phyloP scores from a whole-genome alignment of 1,139 yeast genomes.

The Insectozyma bohioensis region DNA sequence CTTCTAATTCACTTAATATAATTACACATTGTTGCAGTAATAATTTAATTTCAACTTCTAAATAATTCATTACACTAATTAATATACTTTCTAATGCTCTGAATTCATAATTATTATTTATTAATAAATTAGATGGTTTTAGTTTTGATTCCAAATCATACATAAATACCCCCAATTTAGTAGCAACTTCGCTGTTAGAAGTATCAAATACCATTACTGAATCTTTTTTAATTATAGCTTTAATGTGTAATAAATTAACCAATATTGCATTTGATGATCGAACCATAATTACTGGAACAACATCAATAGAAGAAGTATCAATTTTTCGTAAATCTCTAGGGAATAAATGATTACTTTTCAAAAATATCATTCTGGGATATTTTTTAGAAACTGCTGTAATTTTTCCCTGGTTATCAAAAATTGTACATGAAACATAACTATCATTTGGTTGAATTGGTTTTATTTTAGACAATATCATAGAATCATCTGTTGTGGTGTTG shows the following conservation, averaged over 20 bases:
- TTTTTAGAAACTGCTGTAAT: slow-evolving; percentile 75
- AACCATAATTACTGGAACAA: slow-evolving; percentile 83
- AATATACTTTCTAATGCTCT: slow-evolving; percentile 87
- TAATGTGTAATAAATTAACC: slow-evolving; percentile 78
- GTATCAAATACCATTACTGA: slow-evolving; percentile 81
- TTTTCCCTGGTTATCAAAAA: slow-evolving; percentile 72
- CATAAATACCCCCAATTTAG: slow-evolving; percentile 74
- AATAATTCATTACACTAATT: slow-evolving; percentile 76
- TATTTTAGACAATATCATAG: slow-evolving; percentile 28
- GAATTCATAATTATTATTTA: slow-evolving; percentile 63
- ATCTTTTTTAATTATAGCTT: slow-evolving; percentile 82
- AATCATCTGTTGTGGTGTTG: slow-evolving; percentile 9
- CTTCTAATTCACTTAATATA: slow-evolving; percentile 78
- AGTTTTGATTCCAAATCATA: slow-evolving; percentile 84
- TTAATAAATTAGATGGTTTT: slow-evolving; percentile 36
- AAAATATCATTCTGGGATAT: slow-evolving; percentile 72
- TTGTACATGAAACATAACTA: slow-evolving; percentile 62
- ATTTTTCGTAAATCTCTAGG: slow-evolving; percentile 86
- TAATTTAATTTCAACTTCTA: slow-evolving; percentile 81
- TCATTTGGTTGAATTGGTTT: slow-evolving; percentile 63
- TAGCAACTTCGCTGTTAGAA: slow-evolving; percentile 53
- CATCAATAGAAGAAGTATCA: slow-evolving; percentile 85
- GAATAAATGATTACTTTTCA: slow-evolving; percentile 70
- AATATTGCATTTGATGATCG: slow-evolving; percentile 72
- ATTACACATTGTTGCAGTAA: slow-evolving; percentile 75